phyloP scores from a whole-genome alignment of 148 eudicot species.

The Silene latifolia region DNA sequence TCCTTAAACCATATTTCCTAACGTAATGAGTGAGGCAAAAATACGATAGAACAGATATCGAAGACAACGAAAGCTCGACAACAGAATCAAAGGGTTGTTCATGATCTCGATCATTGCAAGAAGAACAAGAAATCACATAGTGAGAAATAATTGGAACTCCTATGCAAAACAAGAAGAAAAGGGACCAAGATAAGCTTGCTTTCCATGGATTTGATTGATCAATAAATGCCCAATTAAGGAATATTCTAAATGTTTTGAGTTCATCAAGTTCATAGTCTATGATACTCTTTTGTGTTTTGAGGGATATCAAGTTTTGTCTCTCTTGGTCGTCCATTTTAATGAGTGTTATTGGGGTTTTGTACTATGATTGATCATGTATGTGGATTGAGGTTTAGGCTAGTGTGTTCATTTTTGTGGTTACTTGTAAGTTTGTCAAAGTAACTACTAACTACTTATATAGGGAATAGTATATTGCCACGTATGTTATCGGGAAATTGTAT shows the following conservation, averaged over 20 bases:
- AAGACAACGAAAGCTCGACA: slow-evolving; percentile 61
- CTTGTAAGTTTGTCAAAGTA: slow-evolving; percentile 3
- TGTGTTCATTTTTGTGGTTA: neutral
- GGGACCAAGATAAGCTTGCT: slow-evolving; percentile 53
- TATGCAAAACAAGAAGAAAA: slow-evolving; percentile 56
- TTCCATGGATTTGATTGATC: slow-evolving; percentile 62
- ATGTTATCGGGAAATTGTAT: neutral
- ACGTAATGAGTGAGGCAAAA: slow-evolving; percentile 49
- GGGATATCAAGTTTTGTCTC: slow-evolving; percentile 14
- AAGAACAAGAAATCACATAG: slow-evolving; percentile 44
- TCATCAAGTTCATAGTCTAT: slow-evolving; percentile 32
- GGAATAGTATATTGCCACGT: neutral
- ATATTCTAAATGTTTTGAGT: slow-evolving; percentile 35
- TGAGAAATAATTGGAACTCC: slow-evolving; percentile 61
- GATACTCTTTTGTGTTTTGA: slow-evolving; percentile 19
- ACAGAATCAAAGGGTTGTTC: slow-evolving; percentile 63
- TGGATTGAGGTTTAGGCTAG: neutral
- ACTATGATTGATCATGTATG: neutral
- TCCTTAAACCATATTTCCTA: slow-evolving; percentile 60
- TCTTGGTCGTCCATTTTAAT: slow-evolving; percentile 23
- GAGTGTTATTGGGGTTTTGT: neutral
- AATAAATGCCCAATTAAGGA: slow-evolving; percentile 55
- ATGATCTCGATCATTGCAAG: slow-evolving; percentile 45
- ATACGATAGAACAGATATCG: slow-evolving; percentile 51
- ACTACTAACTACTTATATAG: neutral